These are phyloP conservation scores for Rhododendron ferrugineum DNA, from an alignment of 148 eudicot genomes.

Conservation along the genomic window DNA sequence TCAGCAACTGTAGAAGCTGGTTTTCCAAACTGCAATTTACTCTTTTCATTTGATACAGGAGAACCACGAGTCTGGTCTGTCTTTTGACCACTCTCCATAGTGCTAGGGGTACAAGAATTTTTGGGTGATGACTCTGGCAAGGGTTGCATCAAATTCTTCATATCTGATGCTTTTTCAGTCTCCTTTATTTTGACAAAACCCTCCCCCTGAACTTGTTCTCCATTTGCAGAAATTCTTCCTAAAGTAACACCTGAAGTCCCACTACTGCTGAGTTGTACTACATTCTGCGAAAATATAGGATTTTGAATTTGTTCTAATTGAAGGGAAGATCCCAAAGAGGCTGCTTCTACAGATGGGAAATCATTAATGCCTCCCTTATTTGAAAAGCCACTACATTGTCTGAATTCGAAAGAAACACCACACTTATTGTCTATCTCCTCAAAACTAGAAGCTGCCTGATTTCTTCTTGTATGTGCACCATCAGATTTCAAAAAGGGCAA, in stretches of 20 bases:
- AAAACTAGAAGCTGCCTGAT: not conserved
- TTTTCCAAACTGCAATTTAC: conserved; percentile 21
- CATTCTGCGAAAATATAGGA: conserved; percentile 24
- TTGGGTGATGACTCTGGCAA: conserved; percentile 16
- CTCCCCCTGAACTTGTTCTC: conserved; percentile 21
- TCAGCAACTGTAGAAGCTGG: conserved; percentile 31
- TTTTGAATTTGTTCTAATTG: conserved; percentile 17
- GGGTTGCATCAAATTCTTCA: conserved; percentile 22
- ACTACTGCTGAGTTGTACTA: conserved; percentile 18
- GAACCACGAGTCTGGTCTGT: conserved; percentile 15
- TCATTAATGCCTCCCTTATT: conserved; percentile 11
- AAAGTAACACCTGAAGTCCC: conserved; percentile 22
- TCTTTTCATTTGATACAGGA: conserved; percentile 25
- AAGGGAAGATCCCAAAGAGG: conserved; percentile 14
- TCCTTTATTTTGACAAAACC: conserved; percentile 16
- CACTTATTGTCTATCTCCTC: conserved; percentile 15
- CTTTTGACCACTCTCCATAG: conserved; percentile 16
- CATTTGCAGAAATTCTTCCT: conserved; percentile 14
- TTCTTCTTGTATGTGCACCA: conserved; percentile 4
- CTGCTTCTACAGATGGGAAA: conserved; percentile 11
- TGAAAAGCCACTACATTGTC: conserved; percentile 14
- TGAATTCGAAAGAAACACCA: conserved; percentile 10
- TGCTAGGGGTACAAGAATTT: conserved; percentile 17
- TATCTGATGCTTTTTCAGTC: conserved; percentile 16
- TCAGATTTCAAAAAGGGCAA: not conserved